Conservation (phyloP, 176 grass and related monocot species). For the Bromus sterilis region DNA sequence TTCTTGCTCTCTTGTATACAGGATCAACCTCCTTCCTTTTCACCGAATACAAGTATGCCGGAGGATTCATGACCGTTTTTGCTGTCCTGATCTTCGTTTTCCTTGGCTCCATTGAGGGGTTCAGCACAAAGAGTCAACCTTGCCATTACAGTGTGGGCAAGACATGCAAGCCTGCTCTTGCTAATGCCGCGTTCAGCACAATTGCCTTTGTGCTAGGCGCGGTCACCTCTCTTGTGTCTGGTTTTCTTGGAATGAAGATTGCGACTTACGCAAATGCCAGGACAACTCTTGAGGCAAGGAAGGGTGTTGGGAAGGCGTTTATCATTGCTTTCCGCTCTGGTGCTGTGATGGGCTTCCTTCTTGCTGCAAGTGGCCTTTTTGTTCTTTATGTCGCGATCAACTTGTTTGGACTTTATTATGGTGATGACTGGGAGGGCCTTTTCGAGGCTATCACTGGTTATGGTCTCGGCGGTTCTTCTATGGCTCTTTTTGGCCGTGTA, state of each 20-base stretch:
- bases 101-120: constrained; percentile 91
- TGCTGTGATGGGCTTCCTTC: constrained; percentile 95
- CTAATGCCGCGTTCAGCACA: constrained; percentile 85
- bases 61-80: constrained; percentile 75
- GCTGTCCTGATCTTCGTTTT: constrained; percentile 83
- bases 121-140: constrained; percentile 76
- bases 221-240: constrained; percentile 81
- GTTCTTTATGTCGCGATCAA: constrained; percentile 86
- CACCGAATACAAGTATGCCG: constrained; percentile 91
- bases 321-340: constrained; percentile 87
- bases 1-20: constrained; percentile 38
- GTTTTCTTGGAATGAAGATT: constrained; percentile 97
- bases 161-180: constrained; percentile 86
- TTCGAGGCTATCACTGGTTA: constrained; percentile 93
- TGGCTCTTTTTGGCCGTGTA: constrained; percentile 95
- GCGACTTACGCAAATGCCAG: constrained; percentile 90
- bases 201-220: constrained; percentile 83
- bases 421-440: constrained; percentile 95
- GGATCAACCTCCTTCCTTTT: constrained; percentile 91
- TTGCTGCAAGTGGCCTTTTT: constrained; percentile 91
- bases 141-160: constrained; percentile 90
- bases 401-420: constrained; percentile 81
- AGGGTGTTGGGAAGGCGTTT: constrained; percentile 92
- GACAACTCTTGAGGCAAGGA: constrained; percentile 86
- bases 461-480: constrained; percentile 89